phyloP scores from a whole-genome alignment of 208 protist genomes.

The Trypanosoma rangeli region DNA sequence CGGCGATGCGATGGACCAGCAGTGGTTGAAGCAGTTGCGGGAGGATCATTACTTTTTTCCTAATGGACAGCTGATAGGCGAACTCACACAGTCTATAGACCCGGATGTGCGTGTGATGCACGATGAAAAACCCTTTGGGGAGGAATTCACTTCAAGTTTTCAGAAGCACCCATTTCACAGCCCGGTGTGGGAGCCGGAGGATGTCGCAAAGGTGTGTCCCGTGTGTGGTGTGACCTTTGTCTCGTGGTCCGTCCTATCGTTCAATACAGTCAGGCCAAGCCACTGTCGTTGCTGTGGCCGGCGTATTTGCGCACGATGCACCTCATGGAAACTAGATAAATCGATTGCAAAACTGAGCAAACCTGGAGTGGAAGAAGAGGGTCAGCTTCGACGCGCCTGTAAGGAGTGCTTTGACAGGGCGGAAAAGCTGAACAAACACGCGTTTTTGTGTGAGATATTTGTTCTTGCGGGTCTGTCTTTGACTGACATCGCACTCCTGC shows the following conservation, averaged over 20 bases:
- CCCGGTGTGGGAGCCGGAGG: slow-evolving; percentile 61
- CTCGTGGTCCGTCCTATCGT: slow-evolving; percentile 27
- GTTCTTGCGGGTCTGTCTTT: slow-evolving; percentile 55
- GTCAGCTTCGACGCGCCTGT: slow-evolving; percentile 56
- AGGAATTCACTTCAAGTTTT: slow-evolving; percentile 38
- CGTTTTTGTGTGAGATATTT: slow-evolving; percentile 67
- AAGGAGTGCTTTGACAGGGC: slow-evolving; percentile 55
- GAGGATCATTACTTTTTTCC: slow-evolving; percentile 68
- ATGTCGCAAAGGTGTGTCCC: slow-evolving; percentile 39
- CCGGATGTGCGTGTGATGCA: background rate
- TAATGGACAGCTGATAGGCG: slow-evolving; percentile 19
- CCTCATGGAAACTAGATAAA: slow-evolving; percentile 47
- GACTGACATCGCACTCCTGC: slow-evolving; percentile 58
- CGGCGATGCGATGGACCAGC: background rate
- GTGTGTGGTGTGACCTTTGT: slow-evolving; percentile 41
- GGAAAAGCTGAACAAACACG: slow-evolving; percentile 43
- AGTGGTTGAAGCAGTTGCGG: slow-evolving; percentile 21
- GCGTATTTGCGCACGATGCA: slow-evolving; percentile 60
- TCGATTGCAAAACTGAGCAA: slow-evolving; percentile 74
- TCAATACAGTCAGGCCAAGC: slow-evolving; percentile 37
- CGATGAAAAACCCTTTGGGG: slow-evolving; percentile 28
- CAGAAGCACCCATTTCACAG: slow-evolving; percentile 43
- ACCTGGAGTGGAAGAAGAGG: slow-evolving; percentile 49
- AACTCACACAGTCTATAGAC: slow-evolving; percentile 27
- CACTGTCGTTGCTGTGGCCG: slow-evolving; percentile 76